phyloP scores from a whole-genome alignment of 176 grass and related monocot genomes.

The Zea mays region Zm-B73-REFERENCE-NAM-5.0 NC_050100.1:76319001-76319500 shows the following conservation, averaged over 20 bases:
- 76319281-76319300: neutral
- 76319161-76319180: neutral
- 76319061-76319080: neutral
- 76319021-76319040: conserved; percentile 58
- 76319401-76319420: neutral
- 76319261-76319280: neutral
- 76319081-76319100: neutral
- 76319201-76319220: neutral
- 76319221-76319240: neutral
- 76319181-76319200: neutral
- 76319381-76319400: neutral
- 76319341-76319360: neutral
- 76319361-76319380: neutral
- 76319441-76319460: neutral
- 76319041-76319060: conserved; percentile 2
- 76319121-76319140: neutral
- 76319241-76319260: neutral
- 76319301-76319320: neutral
- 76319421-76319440: neutral
- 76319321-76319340: neutral
- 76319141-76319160: neutral
- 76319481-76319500: neutral
- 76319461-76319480: neutral
- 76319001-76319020: conserved; percentile 86
- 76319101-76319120: neutral